A percentile compares a stretch with the other conserved stretches of the same genome.
Conservation (phyloP, 2,329 filamentous ascomycete genomes). For the Fusarium graminum region DNA sequence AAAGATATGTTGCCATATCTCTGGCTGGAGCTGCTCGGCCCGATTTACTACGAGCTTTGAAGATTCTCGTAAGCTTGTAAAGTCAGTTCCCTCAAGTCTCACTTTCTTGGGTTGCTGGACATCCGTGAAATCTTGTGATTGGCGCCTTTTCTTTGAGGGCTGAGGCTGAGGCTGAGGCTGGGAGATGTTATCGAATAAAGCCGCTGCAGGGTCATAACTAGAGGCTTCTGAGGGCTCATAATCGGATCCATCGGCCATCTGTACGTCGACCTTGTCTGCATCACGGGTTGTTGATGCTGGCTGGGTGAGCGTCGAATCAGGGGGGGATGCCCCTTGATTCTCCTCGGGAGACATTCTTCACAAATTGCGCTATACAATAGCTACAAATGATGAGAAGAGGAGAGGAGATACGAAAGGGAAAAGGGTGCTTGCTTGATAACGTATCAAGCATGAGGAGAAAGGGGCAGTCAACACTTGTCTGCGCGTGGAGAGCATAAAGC, state of each 20-base stretch:
- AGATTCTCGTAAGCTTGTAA: slow-evolving; percentile 20
- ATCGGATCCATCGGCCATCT: slow-evolving; percentile 24
- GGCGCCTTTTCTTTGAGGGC: slow-evolving; percentile 40
- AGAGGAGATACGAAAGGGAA: slow-evolving; percentile 12
- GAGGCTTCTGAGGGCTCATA: slow-evolving; percentile 33
- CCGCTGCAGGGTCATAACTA: slow-evolving; percentile 28
- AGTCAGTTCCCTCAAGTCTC: slow-evolving; percentile 35
- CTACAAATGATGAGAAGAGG: background rate
- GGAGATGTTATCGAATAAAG: slow-evolving; percentile 22
- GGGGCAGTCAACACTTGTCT: slow-evolving; percentile 47
- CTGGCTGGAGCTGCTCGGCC: slow-evolving; percentile 62
- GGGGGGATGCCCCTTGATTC: slow-evolving; percentile 12
- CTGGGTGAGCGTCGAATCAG: slow-evolving; percentile 28
- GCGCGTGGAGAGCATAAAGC: slow-evolving; percentile 26
- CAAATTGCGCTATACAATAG: slow-evolving; percentile 10
- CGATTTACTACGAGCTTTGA: slow-evolving; percentile 32
- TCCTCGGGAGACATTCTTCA: slow-evolving; percentile 30
- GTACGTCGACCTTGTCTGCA: slow-evolving; percentile 21
- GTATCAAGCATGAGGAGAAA: slow-evolving; percentile 29
- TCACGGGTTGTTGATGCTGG: slow-evolving; percentile 19
- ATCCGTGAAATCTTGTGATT: slow-evolving; percentile 22
- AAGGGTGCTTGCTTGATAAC: slow-evolving; percentile 18
- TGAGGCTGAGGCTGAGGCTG: background rate
- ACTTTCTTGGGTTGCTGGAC: slow-evolving; percentile 41
- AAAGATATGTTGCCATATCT: slow-evolving; percentile 79